phyloP scores from a whole-genome alignment of 73 alveolate species.

The Paramecium biaurelia region DNA sequence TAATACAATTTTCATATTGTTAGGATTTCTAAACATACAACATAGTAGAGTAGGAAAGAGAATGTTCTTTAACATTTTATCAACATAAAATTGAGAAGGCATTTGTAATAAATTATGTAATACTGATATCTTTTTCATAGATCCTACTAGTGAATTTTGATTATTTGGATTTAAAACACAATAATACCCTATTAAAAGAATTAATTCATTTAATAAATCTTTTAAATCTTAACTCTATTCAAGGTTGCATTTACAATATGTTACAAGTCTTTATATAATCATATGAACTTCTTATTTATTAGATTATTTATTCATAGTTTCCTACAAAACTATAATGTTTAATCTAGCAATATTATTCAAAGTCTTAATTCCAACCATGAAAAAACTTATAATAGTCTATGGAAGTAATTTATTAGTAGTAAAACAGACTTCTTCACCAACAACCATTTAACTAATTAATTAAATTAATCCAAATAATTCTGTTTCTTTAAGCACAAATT shows the following conservation, averaged over 20 bases:
- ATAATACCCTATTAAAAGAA: conserved; percentile 21
- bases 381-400: conserved; percentile 15
- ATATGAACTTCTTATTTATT: conserved; percentile 29
- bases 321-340: neutral
- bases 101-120: conserved; percentile 33
- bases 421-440: conserved; percentile 18
- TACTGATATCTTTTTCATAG: neutral
- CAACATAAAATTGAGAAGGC: conserved; percentile 50
- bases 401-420: conserved; percentile 2
- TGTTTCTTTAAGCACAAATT: conserved; percentile 24
- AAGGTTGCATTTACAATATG: conserved; percentile 1
- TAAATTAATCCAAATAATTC: conserved; percentile 7
- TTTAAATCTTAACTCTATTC: conserved; percentile 14
- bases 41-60: conserved; percentile 18
- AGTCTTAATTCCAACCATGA: conserved; percentile 47
- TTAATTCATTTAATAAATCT: conserved; percentile 8
- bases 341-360: conserved; percentile 39
- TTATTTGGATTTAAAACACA: neutral
- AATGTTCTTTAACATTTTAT: conserved; percentile 1
- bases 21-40: conserved; percentile 21
- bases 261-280: neutral
- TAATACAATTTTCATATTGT: conserved; percentile 19
- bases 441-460: conserved; percentile 33
- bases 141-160: conserved; percentile 17
- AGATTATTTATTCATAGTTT: neutral